Base-by-base conservation (phyloP, 2,329 filamentous ascomycete genomes). In the Pezicula carpinea region DNA sequence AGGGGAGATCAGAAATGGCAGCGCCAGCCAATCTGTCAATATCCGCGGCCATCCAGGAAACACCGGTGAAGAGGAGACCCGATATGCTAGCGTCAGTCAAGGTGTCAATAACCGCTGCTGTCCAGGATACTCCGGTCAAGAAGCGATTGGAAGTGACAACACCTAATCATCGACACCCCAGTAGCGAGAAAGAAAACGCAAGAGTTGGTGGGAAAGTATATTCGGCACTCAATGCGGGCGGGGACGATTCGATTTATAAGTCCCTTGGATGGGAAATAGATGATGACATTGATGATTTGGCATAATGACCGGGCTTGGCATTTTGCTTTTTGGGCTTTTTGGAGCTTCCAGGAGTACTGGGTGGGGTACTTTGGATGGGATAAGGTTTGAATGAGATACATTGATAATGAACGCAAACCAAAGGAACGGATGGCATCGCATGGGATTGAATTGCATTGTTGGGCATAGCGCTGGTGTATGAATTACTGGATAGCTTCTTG, bases 191-290 rank as follows among this genome's bases (percentile, higher is more conserved):
- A 29, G 33, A 38, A 21, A 38, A 45, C 21, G 13, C 14, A 13
- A 15, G 21, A 33, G 14, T 35, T 8, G 41, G 6, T 10, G 14
- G 6, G 10, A 39, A 18, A 14, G 23, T 15, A 14, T 10, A 47
- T 29, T 43, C 41, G 34, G 15, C 29, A 17, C 44, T 39, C 39
- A 36, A 10, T 36, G 13, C 18, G 43, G 39, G 26, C 33, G 52
- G 51, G 31, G 57, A 58, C 26, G 47, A 58, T 10, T 62, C 57
- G 32, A 64, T 68, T 31, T 68, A 68, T 50, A 58, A 64, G 45
- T 46, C 52, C 6, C 53, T 68, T 22, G 66, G 66, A 43, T 68
- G 66, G 66, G 61, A 65, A 55, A 62, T 63, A 46, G 44, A 22
- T 44, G 53, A 64, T 56, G 63, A 65, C 41, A 46, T 58, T 53